Conservation (phyloP, 495 filamentous ascomycete species). For the Xylaria scruposa region DNA sequence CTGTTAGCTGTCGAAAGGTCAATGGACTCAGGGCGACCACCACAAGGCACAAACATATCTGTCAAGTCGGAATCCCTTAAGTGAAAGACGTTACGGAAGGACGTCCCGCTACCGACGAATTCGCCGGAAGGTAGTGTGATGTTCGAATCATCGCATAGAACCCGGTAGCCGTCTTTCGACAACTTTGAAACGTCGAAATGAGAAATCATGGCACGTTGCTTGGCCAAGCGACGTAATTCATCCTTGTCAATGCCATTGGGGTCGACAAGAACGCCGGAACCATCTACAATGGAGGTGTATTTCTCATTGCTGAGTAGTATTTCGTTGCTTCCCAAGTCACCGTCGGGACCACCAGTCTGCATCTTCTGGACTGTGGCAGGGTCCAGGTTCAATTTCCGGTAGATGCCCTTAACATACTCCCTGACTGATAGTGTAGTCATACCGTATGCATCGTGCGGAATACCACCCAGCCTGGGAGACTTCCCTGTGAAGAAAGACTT, state of each 20-base stretch:
- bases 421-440: slow-evolving; percentile 98
- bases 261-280: slow-evolving; percentile 92
- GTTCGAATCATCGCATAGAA: slow-evolving; percentile 91
- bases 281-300: slow-evolving; percentile 92
- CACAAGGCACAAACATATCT: slow-evolving; percentile 94
- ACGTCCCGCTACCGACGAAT: slow-evolving; percentile 84
- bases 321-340: slow-evolving; percentile 96
- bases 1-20: slow-evolving; percentile 84
- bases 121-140: slow-evolving; percentile 86
- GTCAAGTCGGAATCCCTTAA: slow-evolving; percentile 76
- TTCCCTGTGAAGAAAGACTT: slow-evolving; percentile 99
- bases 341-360: slow-evolving; percentile 97
- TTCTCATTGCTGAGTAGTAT: slow-evolving; percentile 95
- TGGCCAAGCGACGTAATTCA: slow-evolving; percentile 85
- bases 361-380: slow-evolving; percentile 84
- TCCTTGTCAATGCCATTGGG: slow-evolving; percentile 84
- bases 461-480: slow-evolving; percentile 92
- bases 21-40: slow-evolving; percentile 95
- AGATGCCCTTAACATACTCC: slow-evolving; percentile 94
- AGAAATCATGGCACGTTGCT: slow-evolving; percentile 85
- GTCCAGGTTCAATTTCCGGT: slow-evolving; percentile 91
- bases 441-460: slow-evolving; percentile 93
- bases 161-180: slow-evolving; percentile 84
- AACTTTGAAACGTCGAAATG: slow-evolving; percentile 87
- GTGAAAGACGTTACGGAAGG: slow-evolving; percentile 97